Evolutionary conservation across 2,329 filamentous ascomycete genomes (phyloP).

Genomic region (Elsinoe arachidis): DNA sequence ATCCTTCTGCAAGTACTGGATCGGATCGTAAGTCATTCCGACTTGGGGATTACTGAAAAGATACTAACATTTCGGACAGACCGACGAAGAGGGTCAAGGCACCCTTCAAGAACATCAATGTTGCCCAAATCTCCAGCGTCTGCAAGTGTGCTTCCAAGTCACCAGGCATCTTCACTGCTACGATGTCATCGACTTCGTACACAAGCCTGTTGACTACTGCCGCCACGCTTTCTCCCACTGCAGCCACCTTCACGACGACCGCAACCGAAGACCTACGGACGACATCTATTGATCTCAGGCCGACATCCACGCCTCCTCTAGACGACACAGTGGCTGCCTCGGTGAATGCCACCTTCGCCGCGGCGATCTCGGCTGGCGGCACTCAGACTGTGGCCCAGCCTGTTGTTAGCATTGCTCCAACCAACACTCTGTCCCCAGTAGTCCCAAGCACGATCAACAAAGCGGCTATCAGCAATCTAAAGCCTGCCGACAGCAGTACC

Average conservation of each 20-base stretch:
- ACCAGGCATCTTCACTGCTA: background rate
- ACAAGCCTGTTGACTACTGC: background rate
- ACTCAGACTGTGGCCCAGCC: no score
- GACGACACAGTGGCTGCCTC: no score
- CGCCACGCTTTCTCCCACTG: background rate
- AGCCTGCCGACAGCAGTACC: background rate
- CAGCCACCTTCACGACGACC: background rate
- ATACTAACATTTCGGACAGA: no score
- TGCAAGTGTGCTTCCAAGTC: background rate
- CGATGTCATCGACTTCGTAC: background rate
- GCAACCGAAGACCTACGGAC: no score
- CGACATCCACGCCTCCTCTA: no score
- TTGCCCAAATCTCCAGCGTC: background rate
- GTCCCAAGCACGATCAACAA: conserved; percentile 6
- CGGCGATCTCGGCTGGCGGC: background rate
- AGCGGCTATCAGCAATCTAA: background rate
- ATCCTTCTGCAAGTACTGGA: no score
- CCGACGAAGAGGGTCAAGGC: background rate
- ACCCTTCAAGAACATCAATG: background rate
- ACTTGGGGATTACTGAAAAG: no score
- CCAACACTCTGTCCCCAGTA: conserved; percentile 3
- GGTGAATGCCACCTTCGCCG: background rate
- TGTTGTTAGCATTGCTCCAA: background rate
- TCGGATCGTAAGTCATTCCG: no score
- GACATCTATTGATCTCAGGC: no score